Evolutionary conservation across 2,329 filamentous ascomycete genomes (phyloP).

Genomic region (Sclerotinia spermophila): DNA sequence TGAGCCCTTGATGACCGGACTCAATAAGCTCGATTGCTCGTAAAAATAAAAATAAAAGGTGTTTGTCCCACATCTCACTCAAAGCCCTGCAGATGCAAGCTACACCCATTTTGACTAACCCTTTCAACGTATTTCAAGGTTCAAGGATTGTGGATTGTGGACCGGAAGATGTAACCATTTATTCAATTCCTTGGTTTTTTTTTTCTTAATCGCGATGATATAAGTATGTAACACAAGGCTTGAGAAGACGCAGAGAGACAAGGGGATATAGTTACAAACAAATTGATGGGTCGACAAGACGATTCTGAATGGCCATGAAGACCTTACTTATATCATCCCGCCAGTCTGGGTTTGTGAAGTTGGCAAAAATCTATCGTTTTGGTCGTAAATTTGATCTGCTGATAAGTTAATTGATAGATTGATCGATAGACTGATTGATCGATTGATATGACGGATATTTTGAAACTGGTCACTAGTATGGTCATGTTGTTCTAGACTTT

Average conservation of each 20-base stretch:
- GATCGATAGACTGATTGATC: neutral
- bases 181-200: neutral
- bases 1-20: neutral
- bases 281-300: neutral
- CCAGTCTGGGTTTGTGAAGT: neutral
- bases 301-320: neutral
- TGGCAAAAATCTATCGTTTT: neutral
- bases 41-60: neutral
- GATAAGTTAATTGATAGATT: neutral
- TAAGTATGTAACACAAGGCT: neutral
- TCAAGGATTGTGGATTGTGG: neutral
- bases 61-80: neutral
- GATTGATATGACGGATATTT: neutral
- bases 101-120: neutral
- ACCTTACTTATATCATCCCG: neutral
- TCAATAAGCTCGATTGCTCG: neutral
- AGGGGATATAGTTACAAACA: neutral
- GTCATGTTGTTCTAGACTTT: neutral
- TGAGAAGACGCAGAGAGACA: neutral
- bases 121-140: neutral
- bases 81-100: conserved; percentile 10
- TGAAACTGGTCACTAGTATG: neutral
- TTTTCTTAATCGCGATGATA: neutral
- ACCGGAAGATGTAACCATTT: neutral
- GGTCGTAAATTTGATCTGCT: neutral